Evolutionary conservation across 2,329 filamentous ascomycete species (phyloP).

Genomic region (Ophiostoma tasmaniense): DNA sequence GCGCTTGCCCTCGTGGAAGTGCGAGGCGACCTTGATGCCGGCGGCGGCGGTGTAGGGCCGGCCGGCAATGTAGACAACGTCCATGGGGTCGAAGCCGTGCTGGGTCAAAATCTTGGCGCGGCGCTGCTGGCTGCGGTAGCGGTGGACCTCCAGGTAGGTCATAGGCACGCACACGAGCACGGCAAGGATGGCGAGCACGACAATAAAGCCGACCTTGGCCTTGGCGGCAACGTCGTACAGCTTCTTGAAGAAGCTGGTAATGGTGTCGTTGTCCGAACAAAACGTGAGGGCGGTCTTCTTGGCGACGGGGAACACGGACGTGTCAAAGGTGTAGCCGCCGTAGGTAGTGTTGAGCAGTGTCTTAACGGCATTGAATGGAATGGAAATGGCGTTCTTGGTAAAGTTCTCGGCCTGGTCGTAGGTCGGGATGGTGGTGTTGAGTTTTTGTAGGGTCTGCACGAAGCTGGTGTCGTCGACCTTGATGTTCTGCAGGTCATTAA

Average conservation of each 20-base stretch:
- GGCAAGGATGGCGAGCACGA: constrained; percentile 52
- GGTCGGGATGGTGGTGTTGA: constrained; percentile 72
- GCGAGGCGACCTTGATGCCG: constrained; percentile 60
- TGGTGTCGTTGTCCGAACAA: constrained; percentile 75
- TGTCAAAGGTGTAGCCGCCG: constrained; percentile 68
- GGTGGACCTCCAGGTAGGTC: constrained; percentile 69
- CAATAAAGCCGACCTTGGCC: constrained; percentile 67
- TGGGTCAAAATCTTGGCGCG: constrained; percentile 53
- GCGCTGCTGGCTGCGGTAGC: constrained; percentile 65
- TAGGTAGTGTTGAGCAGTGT: constrained; percentile 62
- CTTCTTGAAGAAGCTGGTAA: constrained; percentile 74
- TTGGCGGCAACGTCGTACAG: constrained; percentile 58
- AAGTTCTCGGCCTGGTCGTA: constrained; percentile 79
- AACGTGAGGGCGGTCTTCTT: constrained; percentile 75
- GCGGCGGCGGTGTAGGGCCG: constrained; percentile 65
- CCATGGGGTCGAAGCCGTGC: constrained; percentile 68
- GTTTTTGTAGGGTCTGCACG: constrained; percentile 57
- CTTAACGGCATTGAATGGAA: constrained; percentile 76
- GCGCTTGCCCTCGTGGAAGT: constrained; percentile 49
- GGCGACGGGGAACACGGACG: constrained; percentile 70
- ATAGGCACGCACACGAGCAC: constrained; percentile 55
- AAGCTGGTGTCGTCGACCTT: constrained; percentile 59
- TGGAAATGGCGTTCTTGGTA: constrained; percentile 62
- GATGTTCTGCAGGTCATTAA: constrained; percentile 61
- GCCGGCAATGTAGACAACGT: constrained; percentile 80